These are phyloP conservation scores for Fagus crenata DNA, from an alignment of 306 rosid genomes.

Conservation along the genomic window DNA sequence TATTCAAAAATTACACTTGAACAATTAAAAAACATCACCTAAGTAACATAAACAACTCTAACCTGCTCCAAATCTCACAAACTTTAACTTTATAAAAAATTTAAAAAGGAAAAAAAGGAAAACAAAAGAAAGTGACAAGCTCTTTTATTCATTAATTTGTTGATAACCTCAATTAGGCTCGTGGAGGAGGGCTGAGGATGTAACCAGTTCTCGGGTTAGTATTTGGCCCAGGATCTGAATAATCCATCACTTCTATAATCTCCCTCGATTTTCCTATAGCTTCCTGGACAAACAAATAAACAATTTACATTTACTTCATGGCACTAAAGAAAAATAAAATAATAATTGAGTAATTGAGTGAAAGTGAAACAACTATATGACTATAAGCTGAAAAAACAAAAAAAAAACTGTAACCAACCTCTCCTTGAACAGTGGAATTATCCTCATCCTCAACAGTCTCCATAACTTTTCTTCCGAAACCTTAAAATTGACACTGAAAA, in stretches of 20 bases:
- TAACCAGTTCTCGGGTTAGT: slow-evolving; percentile 58
- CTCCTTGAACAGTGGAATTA: slow-evolving; percentile 6
- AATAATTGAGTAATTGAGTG: neutral
- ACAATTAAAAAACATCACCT: neutral
- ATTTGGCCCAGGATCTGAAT: slow-evolving; percentile 72
- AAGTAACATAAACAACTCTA: neutral
- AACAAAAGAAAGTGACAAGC: neutral
- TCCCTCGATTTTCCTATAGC: slow-evolving; percentile 21
- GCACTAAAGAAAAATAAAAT: neutral
- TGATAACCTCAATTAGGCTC: neutral
- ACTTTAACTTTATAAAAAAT: neutral
- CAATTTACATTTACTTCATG: neutral
- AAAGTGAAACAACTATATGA: neutral
- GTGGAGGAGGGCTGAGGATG: slow-evolving; percentile 45
- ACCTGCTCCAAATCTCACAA: neutral
- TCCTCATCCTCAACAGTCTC: slow-evolving; percentile 29
- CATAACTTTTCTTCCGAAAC: slow-evolving; percentile 45
- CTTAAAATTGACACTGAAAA: slow-evolving; percentile 35
- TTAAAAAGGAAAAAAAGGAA: neutral
- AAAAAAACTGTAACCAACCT: slow-evolving; percentile 20
- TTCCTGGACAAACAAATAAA: slow-evolving; percentile 39
- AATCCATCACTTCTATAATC: slow-evolving; percentile 51
- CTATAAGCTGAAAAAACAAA: neutral
- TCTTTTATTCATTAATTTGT: neutral
- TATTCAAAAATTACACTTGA: neutral